Conservation (phyloP, 2,329 filamentous ascomycete genomes). For the Leptographium procerum region DNA sequence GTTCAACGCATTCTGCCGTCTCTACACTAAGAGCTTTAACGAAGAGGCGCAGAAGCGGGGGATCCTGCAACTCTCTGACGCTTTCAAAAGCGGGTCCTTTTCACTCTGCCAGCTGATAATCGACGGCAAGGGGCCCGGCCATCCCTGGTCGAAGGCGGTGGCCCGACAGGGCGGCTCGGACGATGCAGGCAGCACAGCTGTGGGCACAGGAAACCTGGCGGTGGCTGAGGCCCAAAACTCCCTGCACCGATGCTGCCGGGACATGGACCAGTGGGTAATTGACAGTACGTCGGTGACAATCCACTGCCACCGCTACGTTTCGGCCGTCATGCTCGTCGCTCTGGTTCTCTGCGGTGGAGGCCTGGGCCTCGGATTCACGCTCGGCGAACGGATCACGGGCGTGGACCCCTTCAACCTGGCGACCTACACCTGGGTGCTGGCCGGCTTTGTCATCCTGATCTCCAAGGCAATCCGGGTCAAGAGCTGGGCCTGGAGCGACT, state of each 20-base stretch:
- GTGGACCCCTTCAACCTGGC: slow-evolving; percentile 21
- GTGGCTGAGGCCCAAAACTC: not conserved
- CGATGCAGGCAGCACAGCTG: not conserved
- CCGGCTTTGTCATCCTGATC: slow-evolving; percentile 18
- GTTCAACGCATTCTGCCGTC: slow-evolving; percentile 3
- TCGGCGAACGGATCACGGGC: slow-evolving; percentile 16
- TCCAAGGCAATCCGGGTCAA: slow-evolving; percentile 15
- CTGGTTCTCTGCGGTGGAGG: slow-evolving; percentile 14
- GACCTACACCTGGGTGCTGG: slow-evolving; percentile 16
- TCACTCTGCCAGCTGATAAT: not conserved
- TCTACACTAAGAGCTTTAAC: slow-evolving; percentile 8
- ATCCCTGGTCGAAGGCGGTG: not conserved
- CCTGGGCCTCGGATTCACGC: slow-evolving; percentile 16
- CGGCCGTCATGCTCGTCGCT: not conserved
- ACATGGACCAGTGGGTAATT: not conserved
- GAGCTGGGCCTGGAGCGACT: slow-evolving; percentile 20
- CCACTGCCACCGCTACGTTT: not conserved
- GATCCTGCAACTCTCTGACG: slow-evolving; percentile 1
- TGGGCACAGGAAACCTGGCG: not conserved
- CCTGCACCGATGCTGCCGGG: not conserved
- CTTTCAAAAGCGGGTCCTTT: not conserved
- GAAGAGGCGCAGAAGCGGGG: not conserved
- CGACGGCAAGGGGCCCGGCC: not conserved
- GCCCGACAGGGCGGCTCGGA: no score
- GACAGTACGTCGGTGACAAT: not conserved